Evolutionary conservation across 805 yeast species (phyloP).

Genomic region (Saturnispora silvae): DNA sequence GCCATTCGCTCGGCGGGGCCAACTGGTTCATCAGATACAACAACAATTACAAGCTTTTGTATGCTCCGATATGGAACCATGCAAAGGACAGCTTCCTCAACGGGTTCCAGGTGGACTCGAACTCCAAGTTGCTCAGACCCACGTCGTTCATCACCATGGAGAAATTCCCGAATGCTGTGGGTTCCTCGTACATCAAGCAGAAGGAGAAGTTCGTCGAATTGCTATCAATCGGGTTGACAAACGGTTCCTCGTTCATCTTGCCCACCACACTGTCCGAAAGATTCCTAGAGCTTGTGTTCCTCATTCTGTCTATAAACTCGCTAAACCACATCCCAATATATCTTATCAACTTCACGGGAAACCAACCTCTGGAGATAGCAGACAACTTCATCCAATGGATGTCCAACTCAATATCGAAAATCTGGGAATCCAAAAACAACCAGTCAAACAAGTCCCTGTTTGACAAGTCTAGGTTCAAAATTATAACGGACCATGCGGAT

Average conservation of each 20-base stretch:
- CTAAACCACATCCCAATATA: slow-evolving; percentile 48
- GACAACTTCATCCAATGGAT: slow-evolving; percentile 93
- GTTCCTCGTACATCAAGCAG: slow-evolving; percentile 47
- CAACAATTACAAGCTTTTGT: slow-evolving; percentile 68
- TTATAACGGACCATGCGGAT: slow-evolving; percentile 31
- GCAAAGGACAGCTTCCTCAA: slow-evolving; percentile 77
- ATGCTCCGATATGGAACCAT: slow-evolving; percentile 93
- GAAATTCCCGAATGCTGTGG: slow-evolving; percentile 46
- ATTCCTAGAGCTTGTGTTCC: slow-evolving; percentile 61
- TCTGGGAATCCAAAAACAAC: slow-evolving; percentile 64
- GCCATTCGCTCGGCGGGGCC: slow-evolving; percentile 90
- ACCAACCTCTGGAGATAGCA: slow-evolving; percentile 70
- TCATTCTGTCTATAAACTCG: slow-evolving; percentile 15
- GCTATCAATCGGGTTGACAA: slow-evolving; percentile 53
- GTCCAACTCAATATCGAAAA: slow-evolving; percentile 74
- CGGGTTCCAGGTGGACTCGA: slow-evolving; percentile 43
- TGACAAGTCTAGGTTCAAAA: slow-evolving; percentile 47
- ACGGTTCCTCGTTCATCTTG: slow-evolving; percentile 71
- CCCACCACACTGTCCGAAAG: slow-evolving; percentile 80
- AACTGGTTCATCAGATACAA: slow-evolving; percentile 64
- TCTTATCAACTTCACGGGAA: slow-evolving; percentile 67
- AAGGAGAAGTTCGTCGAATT: slow-evolving; percentile 52
- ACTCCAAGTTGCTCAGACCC: slow-evolving; percentile 62
- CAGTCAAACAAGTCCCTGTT: slow-evolving; percentile 57
- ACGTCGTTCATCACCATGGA: slow-evolving; percentile 73